Percentiles rank a stretch among this genome's conserved stretches.
Evolutionary conservation across 2,329 filamentous ascomycete species (phyloP).

Genomic region (Fusarium torulosum): DNA sequence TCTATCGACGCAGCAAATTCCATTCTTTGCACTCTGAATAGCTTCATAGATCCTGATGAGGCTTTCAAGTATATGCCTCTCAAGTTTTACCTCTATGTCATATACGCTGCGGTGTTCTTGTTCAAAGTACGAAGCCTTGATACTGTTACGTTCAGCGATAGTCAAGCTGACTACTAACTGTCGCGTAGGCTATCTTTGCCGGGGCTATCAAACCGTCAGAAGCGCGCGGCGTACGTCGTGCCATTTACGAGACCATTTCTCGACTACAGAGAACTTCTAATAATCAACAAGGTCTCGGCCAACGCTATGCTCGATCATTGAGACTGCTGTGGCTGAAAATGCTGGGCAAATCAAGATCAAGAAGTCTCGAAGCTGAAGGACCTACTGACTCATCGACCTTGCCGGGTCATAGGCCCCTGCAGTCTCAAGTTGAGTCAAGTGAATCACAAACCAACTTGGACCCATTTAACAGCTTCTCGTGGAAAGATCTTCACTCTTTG

Average conservation of each 20-base stretch:
- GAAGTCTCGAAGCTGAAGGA: neutral
- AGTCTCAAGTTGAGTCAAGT: conserved; percentile 1
- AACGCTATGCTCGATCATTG: conserved; percentile 71
- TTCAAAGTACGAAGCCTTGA: conserved; percentile 65
- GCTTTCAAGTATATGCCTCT: conserved; percentile 74
- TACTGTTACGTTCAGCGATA: rapidly evolving
- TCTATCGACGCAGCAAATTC: conserved; percentile 74
- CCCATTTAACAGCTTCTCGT: conserved; percentile 69
- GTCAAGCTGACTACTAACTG: neutral
- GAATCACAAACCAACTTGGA: conserved; percentile 53
- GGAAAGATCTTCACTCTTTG: conserved; percentile 70
- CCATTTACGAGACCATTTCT: conserved; percentile 70
- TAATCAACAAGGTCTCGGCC: conserved; percentile 70
- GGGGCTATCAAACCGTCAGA: conserved; percentile 69
- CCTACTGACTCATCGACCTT: neutral
- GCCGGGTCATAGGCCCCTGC: neutral
- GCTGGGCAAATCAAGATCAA: conserved; percentile 30
- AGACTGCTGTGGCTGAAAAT: conserved; percentile 69
- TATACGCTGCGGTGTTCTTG: conserved; percentile 74
- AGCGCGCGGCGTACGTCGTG: conserved; percentile 66
- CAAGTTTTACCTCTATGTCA: conserved; percentile 71
- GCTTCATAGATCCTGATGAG: conserved; percentile 68
- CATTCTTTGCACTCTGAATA: conserved; percentile 70
- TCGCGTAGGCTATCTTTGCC: conserved; percentile 51
- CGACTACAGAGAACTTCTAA: conserved; percentile 70